Evolutionary conservation across 2,329 filamentous ascomycete genomes (phyloP), one percentile per base, ranked within the genome.

Genomic region (Neopestalotiopsis sp.): DNA sequence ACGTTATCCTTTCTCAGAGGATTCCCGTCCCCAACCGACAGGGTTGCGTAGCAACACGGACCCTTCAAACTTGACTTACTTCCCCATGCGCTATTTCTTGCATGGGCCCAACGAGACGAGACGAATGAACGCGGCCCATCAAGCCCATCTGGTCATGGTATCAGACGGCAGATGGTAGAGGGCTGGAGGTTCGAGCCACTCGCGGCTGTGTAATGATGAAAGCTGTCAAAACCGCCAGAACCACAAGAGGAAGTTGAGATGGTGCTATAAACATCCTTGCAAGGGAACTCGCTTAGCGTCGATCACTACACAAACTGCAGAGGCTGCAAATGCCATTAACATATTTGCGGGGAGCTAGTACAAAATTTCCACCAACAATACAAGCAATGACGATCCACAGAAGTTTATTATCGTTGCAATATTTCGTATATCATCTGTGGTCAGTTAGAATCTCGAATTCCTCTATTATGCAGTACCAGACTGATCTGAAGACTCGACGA

Each of bases 161-260:
- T 52, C 45, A 7, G 17, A 52, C 14, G 17, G n/a, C 45, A 52
- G 17, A 52, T 28, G 24, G 24, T 28, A 28, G 24, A 28, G 24
- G 24, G 24, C 24, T 24, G 42, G n/a, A 17, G 4, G 45, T 34
- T 34, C 30, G 24, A 6, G 13, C 57, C 24, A 59, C 57, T 28
- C 24, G 24, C 30, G 17, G 10, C 14, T 10, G 57, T 34, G 57
- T 24, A 24, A 28, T 28, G 24, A 28, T 28, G 24, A 28, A 28
- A 28, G 24, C 24, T 28, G 24, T 3, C 24, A 28, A 30, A 59
- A 24, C 30, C 17, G 13, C 24, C 24, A 28, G 24, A 59, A 28
- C 30, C 57, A 59, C 13, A 59, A 59, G 14, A 59, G 57, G 57
- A 32, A 59, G 57, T 59, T 59, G 20, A 59, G 14, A 34, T 14